Percentiles rank a stretch among this genome's conserved stretches.
Conservation (phyloP, 75 land plant genomes). For the Pinus tabuliformis region DNA sequence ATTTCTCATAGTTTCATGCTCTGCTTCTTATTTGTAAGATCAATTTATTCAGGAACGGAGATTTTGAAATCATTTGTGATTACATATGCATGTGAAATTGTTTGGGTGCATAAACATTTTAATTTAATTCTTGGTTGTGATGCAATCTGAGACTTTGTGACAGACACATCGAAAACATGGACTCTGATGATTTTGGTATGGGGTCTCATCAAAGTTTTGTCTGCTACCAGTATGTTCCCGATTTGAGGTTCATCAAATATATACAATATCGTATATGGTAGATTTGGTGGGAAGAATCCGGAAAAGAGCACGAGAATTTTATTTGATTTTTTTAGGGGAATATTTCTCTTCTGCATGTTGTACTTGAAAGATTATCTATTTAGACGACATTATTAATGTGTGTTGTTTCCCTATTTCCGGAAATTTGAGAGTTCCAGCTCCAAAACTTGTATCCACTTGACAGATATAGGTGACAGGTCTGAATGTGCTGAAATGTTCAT, state of each 20-base stretch:
- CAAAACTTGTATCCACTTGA: no score
- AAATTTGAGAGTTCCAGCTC: no score
- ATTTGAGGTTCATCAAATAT: no score
- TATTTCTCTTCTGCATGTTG: background rate
- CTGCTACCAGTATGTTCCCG: no score
- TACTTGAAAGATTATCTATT: background rate
- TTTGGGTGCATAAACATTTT: background rate
- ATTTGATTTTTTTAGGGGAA: background rate
- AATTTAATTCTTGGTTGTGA: background rate
- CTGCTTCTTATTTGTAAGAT: no score
- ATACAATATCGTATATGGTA: no score
- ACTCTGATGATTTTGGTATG: no score
- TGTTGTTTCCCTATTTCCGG: no score
- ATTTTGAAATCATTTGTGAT: background rate
- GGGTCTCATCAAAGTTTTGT: background rate
- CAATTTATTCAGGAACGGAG: no score
- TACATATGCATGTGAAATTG: background rate
- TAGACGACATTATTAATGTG: no score
- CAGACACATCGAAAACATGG: background rate
- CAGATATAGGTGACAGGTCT: no score
- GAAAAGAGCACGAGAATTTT: background rate
- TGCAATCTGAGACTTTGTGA: background rate
- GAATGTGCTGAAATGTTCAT: background rate
- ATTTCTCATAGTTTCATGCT: no score
- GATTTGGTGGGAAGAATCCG: background rate